Conservation (phyloP, 1,284 basidiomycete genomes). For the Cerrena zonata region DNA sequence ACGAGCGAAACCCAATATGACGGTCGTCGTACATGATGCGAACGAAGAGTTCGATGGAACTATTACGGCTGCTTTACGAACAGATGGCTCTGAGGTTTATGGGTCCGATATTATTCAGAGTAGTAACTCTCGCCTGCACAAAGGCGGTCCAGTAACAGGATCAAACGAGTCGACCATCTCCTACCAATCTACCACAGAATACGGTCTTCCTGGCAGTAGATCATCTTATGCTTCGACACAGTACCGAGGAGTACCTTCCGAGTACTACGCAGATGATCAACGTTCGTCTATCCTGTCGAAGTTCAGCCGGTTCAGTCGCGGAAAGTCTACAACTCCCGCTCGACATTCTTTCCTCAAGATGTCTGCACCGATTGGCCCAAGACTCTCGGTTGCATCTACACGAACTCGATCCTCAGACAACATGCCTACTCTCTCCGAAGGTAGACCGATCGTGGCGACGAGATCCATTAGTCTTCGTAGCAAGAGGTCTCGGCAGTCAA, state of each 20-base stretch:
- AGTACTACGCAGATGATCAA: neutral
- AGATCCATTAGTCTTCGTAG: neutral
- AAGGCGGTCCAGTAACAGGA: no score
- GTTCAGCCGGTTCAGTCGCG: neutral
- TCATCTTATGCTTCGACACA: neutral
- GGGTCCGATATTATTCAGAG: slow-evolving; percentile 11
- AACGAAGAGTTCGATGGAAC: slow-evolving; percentile 4
- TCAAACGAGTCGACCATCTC: no score
- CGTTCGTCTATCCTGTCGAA: neutral
- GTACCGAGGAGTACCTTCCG: neutral
- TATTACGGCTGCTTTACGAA: slow-evolving; percentile 1
- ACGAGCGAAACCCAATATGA: neutral
- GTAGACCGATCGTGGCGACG: neutral
- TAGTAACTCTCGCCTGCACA: neutral
- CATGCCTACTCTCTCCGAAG: neutral
- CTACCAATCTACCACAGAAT: no score
- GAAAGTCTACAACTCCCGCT: neutral
- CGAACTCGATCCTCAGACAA: neutral
- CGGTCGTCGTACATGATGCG: slow-evolving; percentile 1
- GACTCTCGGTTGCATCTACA: neutral
- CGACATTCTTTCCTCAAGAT: neutral
- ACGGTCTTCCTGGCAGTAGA: neutral
- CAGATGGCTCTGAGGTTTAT: slow-evolving; percentile 10
- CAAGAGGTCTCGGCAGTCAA: neutral
- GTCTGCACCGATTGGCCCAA: neutral